These are phyloP conservation scores for Agaricus bisporus DNA, from an alignment of 768 basidiomycete species.

Conservation along the genomic window DNA sequence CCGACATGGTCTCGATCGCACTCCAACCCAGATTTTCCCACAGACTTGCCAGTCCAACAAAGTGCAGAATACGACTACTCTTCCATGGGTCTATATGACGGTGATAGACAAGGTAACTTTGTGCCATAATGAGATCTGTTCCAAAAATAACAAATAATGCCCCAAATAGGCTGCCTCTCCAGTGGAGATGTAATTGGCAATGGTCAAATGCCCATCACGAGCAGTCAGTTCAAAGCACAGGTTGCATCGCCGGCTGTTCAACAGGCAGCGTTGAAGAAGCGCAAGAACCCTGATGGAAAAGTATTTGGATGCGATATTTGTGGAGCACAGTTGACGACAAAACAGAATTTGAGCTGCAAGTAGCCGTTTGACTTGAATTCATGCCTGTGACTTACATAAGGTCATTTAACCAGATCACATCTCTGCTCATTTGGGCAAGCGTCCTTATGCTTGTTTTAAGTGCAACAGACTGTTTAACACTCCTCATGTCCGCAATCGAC, in stretches of 20 bases:
- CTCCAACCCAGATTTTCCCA: too few species aligned
- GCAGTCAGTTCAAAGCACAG: not conserved
- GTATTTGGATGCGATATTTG: not conserved
- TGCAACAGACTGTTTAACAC: constrained; percentile 10
- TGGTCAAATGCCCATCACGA: not conserved
- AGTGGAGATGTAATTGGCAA: not conserved
- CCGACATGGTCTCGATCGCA: too few species aligned
- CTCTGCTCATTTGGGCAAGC: constrained; percentile 3
- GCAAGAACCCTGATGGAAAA: constrained; percentile 7
- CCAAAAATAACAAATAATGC: not conserved
- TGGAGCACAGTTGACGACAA: constrained; percentile 1
- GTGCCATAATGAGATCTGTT: not conserved
- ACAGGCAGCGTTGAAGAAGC: constrained; percentile 2
- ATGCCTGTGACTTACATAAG: not conserved
- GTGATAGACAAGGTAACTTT: not conserved
- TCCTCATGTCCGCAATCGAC: constrained; percentile 9
- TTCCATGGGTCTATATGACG: too few species aligned
- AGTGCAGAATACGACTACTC: too few species aligned
- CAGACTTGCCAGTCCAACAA: too few species aligned
- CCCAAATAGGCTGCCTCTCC: not conserved
- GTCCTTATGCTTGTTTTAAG: not conserved
- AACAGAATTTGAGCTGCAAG: constrained; percentile 8
- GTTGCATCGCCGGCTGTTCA: constrained; percentile 7
- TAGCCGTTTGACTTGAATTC: not conserved
- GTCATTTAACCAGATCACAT: not conserved